These are phyloP conservation scores for Lentinula guzmanii DNA, from an alignment of 768 basidiomycete species.

Conservation along the genomic window DNA sequence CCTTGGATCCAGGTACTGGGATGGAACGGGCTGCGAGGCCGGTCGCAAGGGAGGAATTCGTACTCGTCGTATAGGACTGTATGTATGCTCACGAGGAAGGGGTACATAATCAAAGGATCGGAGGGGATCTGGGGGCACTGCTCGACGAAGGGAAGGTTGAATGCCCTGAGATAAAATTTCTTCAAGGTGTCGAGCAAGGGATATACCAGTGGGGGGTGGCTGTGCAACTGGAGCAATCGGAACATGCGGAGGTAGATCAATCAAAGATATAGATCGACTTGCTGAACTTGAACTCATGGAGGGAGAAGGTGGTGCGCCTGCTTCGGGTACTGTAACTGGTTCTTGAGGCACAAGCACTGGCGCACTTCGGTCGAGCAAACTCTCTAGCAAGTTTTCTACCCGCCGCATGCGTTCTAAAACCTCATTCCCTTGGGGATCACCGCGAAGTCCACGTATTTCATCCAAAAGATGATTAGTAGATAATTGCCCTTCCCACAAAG, in stretches of 20 bases:
- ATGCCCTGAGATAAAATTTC: slow-evolving; percentile 50
- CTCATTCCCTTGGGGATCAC: slow-evolving; percentile 30
- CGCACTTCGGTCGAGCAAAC: slow-evolving; percentile 27
- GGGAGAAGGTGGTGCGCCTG: slow-evolving; percentile 7
- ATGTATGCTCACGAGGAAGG: not conserved
- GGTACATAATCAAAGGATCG: slow-evolving; percentile 24
- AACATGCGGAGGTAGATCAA: slow-evolving; percentile 5
- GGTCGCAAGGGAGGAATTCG: not conserved
- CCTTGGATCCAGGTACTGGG: not conserved
- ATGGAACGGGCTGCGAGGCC: not conserved
- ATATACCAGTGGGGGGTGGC: slow-evolving; percentile 40
- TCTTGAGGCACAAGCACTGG: slow-evolving; percentile 16
- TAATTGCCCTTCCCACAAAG: slow-evolving; percentile 58
- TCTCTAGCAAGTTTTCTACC: slow-evolving; percentile 42
- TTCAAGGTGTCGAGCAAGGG: slow-evolving; percentile 55
- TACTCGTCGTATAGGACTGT: not conserved
- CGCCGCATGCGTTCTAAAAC: slow-evolving; percentile 34
- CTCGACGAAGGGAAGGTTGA: slow-evolving; percentile 28
- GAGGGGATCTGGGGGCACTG: slow-evolving; percentile 45
- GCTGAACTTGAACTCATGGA: slow-evolving; percentile 23
- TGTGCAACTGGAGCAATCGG: slow-evolving; percentile 31
- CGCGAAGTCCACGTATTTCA: slow-evolving; percentile 46
- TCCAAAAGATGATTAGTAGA: slow-evolving; percentile 57
- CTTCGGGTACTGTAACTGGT: slow-evolving; percentile 14
- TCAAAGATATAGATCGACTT: slow-evolving; percentile 18